Evolutionary conservation across 129 eudicot genomes (phyloP).

Genomic region (Chrysanthemum lavandulifolium): DNA sequence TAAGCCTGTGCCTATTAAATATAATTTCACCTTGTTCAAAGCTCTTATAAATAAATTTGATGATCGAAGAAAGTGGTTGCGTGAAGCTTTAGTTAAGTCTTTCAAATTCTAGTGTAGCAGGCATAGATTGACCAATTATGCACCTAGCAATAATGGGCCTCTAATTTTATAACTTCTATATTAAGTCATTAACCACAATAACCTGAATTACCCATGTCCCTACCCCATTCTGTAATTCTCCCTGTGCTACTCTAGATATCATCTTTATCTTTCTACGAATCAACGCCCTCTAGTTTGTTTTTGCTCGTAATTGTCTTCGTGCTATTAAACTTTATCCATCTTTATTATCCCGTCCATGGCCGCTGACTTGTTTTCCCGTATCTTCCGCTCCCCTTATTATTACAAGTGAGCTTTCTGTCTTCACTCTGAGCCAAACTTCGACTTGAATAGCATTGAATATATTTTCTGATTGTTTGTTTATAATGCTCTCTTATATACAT

Average conservation of each 20-base stretch:
- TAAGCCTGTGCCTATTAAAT: too few relatives aligned
- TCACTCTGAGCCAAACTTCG: background rate
- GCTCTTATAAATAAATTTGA: too few relatives aligned
- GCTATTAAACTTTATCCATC: background rate
- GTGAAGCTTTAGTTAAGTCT: background rate
- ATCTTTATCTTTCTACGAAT: conserved; percentile 12
- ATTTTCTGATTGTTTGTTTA: conserved; percentile 10
- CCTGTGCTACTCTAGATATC: background rate
- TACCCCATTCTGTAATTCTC: background rate
- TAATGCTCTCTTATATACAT: background rate
- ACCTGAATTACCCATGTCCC: background rate
- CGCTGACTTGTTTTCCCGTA: background rate
- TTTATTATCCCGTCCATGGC: conserved; percentile 3
- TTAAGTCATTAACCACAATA: background rate
- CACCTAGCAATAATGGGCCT: background rate
- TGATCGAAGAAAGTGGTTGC: too few relatives aligned
- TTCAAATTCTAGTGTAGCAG: conserved; percentile 2
- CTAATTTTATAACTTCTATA: background rate
- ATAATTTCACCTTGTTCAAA: too few relatives aligned
- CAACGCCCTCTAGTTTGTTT: conserved; percentile 2
- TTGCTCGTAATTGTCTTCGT: background rate
- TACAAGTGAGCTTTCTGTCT: conserved; percentile 13
- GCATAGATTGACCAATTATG: conserved; percentile 9
- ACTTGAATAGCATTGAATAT: conserved; percentile 9
- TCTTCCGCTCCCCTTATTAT: conserved; percentile 6